Conservation (phyloP, 768 basidiomycete species). For the Boletus bicolor region DNA sequence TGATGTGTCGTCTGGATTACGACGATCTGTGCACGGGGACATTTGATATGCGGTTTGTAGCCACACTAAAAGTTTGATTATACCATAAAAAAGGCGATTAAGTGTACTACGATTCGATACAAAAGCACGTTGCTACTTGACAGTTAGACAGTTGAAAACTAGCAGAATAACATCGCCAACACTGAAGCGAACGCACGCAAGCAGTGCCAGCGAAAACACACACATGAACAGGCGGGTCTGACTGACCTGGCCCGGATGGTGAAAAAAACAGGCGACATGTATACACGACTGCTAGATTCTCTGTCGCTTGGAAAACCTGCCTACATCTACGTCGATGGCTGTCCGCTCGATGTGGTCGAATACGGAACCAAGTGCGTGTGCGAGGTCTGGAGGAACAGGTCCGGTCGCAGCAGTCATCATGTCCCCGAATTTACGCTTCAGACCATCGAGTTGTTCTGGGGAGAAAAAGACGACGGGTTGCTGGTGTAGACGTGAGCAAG, state of each 20-base stretch:
- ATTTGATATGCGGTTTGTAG: not conserved
- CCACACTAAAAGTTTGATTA: constrained; percentile 5
- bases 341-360: constrained; percentile 35
- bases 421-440: constrained; percentile 31
- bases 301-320: constrained; percentile 25
- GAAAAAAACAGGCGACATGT: not conserved
- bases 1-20: not conserved
- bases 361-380: constrained; percentile 31
- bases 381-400: constrained; percentile 30
- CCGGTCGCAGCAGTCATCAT: constrained; percentile 32
- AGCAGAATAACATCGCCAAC: constrained; percentile 5
- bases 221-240: not conserved
- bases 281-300: constrained; percentile 15
- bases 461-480: constrained; percentile 31
- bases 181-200: not conserved
- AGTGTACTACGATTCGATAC: constrained; percentile 14
- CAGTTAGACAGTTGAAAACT: not conserved
- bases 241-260: not conserved
- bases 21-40: not conserved
- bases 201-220: constrained; percentile 1
- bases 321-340: constrained; percentile 24
- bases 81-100: constrained; percentile 5
- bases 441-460: constrained; percentile 29
- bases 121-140: constrained; percentile 2
- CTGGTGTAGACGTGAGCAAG: not conserved